Conservation (phyloP, 306 rosid species). For the Fragaria iinumae region DNA sequence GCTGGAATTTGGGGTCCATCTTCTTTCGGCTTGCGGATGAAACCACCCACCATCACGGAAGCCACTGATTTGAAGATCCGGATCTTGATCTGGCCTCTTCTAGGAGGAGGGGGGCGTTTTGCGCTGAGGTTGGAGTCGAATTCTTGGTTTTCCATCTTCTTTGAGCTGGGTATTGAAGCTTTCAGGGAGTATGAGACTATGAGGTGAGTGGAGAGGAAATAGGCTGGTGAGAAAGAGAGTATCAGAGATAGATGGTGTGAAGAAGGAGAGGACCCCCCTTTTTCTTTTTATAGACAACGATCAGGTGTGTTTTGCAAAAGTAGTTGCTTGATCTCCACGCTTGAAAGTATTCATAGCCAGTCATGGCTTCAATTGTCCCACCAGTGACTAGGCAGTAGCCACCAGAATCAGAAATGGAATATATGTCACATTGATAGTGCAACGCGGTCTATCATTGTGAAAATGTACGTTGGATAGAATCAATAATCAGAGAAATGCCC, state of each 20-base stretch:
- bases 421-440: too few relatives aligned
- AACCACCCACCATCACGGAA: slow-evolving; percentile 3
- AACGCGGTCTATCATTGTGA: too few relatives aligned
- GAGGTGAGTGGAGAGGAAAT: neutral
- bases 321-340: too few relatives aligned
- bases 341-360: too few relatives aligned
- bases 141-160: slow-evolving; percentile 10
- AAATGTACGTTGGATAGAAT: too few relatives aligned
- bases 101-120: neutral
- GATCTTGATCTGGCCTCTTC: slow-evolving; percentile 42
- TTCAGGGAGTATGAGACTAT: neutral
- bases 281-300: neutral
- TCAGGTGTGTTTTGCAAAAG: too few relatives aligned
- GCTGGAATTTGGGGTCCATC: slow-evolving; percentile 28
- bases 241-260: neutral
- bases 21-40: neutral
- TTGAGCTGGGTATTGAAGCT: neutral
- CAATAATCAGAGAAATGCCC: too few relatives aligned
- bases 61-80: slow-evolving; percentile 15
- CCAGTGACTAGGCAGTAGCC: too few relatives aligned
- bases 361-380: too few relatives aligned
- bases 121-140: neutral
- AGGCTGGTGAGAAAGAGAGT: neutral
- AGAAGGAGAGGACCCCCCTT: neutral
- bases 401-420: too few relatives aligned